Evolutionary conservation across 106 monocot genomes (phyloP).

Genomic region (Platanthera zijinensis): DNA sequence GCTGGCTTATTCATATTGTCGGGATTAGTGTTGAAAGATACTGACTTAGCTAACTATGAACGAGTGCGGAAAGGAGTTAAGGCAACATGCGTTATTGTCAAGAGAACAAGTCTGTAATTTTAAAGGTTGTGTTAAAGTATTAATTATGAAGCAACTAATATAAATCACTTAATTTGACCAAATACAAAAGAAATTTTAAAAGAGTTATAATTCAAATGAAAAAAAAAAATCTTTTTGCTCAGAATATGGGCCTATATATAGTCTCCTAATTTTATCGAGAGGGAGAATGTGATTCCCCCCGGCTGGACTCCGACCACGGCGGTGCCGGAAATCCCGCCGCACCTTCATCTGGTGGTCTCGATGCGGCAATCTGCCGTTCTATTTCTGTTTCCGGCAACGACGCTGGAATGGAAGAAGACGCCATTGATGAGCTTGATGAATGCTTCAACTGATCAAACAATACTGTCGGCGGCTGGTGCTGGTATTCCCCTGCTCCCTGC

Average conservation of each 20-base stretch:
- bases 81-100: too few relatives aligned
- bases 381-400: background rate
- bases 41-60: too few relatives aligned
- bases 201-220: background rate
- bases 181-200: too few relatives aligned
- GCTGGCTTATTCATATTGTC: too few relatives aligned
- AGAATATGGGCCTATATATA: background rate
- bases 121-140: too few relatives aligned
- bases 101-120: too few relatives aligned
- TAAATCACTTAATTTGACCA: too few relatives aligned
- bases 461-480: constrained; percentile 2
- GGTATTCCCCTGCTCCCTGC: constrained; percentile 22
- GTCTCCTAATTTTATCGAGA: background rate
- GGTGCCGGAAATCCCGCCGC: background rate
- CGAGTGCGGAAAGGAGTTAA: too few relatives aligned
- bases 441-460: constrained; percentile 17
- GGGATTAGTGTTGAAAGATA: too few relatives aligned
- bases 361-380: background rate
- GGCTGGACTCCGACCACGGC: constrained; percentile 9
- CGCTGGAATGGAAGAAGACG: background rate
- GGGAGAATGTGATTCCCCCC: background rate
- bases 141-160: too few relatives aligned
- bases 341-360: background rate
- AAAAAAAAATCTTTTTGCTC: background rate
- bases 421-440: constrained; percentile 10